These are phyloP conservation scores for Opeltia flavorubescens DNA, from an alignment of 495 filamentous ascomycete genomes.

Conservation along the genomic window DNA sequence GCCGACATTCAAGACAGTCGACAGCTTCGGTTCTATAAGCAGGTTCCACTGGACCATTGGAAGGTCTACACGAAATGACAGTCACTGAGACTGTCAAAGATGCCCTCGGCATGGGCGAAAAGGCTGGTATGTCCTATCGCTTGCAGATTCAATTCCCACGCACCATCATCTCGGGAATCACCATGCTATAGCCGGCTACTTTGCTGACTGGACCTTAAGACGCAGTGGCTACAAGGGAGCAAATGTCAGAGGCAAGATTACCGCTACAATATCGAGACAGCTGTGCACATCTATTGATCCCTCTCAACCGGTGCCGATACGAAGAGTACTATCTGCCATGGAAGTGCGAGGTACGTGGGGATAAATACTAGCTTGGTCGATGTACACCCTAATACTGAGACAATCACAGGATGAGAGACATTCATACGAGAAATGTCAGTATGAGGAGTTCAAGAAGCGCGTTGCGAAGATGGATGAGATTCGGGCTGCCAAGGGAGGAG, in stretches of 20 bases:
- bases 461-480: slow-evolving; percentile 98
- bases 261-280: slow-evolving; percentile 86
- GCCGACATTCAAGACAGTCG: too few relatives aligned
- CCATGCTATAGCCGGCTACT: neutral
- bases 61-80: slow-evolving; percentile 9
- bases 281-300: slow-evolving; percentile 87
- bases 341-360: slow-evolving; percentile 77
- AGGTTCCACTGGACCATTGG: neutral
- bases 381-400: neutral
- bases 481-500: slow-evolving; percentile 69
- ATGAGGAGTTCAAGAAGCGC: slow-evolving; percentile 95
- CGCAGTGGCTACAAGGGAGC: slow-evolving; percentile 61
- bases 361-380: neutral
- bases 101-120: slow-evolving; percentile 34
- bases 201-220: neutral
- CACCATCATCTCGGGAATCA: too few relatives aligned
- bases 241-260: slow-evolving; percentile 82
- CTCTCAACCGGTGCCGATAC: slow-evolving; percentile 84
- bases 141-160: neutral
- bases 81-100: slow-evolving; percentile 39
- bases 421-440: slow-evolving; percentile 97
- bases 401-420: slow-evolving; percentile 64
- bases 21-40: too few relatives aligned
- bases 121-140: slow-evolving; percentile 24
- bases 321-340: slow-evolving; percentile 90